Base-by-base conservation (phyloP, 2,329 filamentous ascomycete species). In the Fusarium solani-melongenae region DNA sequence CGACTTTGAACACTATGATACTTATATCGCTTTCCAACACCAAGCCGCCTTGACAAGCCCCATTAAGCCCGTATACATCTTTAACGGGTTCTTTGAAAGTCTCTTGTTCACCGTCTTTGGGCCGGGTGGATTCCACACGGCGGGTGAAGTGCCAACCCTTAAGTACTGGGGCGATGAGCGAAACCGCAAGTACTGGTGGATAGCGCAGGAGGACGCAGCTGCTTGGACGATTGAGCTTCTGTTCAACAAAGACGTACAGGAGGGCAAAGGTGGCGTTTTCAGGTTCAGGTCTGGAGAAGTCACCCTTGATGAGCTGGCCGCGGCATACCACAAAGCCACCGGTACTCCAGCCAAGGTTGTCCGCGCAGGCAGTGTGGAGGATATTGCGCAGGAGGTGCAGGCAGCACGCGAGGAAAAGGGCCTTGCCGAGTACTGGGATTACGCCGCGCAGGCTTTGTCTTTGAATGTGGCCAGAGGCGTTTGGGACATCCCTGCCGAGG, bases 1-100 rank as follows among this genome's bases (percentile, higher is more conserved):
- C 8, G 59, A 63, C 5, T 60, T 53, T 22, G 49, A 62, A 24
- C 34, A 44, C 39, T 70, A 70, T 24, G 64, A 70, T 41, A 24
- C 29, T 10, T 12, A 38, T 31, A 55, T 70, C 12, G 39, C 67
- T 1, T 67, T 70, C 12, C 10, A 55, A 2, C 27, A 49, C 8
- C 63, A 70, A n/a, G 67, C 36, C 1, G 59, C 17, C 6, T 17
- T 70, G 34, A 66, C 63, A 5, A 63, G 58, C 34, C 10, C 56
- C 3, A 53, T 69, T 22, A 51, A 53, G 27, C 66, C 62, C 2
- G 51, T 62, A 2, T 66, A 49, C 39, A 41, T 66, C 1, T 31
- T 62, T 15, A 58, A 15, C 6, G 66, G 66, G 2, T 4, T 20
- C 9, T 65, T 69, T 29, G 44, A 56, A 2, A 57, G 61, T n/a